Conservation (phyloP, 2,329 filamentous ascomycete species). For the Penicillium expansum region DNA sequence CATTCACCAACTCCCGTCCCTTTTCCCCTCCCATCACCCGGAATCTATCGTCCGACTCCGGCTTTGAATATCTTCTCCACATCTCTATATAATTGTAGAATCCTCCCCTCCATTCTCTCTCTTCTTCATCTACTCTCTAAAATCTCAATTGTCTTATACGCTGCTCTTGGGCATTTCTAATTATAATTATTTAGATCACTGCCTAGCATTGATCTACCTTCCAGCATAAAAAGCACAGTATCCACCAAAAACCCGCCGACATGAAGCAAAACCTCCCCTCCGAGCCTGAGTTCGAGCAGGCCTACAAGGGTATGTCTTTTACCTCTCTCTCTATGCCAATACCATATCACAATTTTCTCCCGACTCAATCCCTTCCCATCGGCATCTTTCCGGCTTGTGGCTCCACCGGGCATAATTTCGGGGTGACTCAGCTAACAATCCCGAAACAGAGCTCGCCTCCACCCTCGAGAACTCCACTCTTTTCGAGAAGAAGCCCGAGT, state of each 20-base stretch:
- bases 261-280: slow-evolving; percentile 77
- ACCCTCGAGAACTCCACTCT: slow-evolving; percentile 92
- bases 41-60: slow-evolving; percentile 35
- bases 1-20: slow-evolving; percentile 9
- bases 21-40: slow-evolving; percentile 15
- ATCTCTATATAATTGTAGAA: slow-evolving; percentile 25
- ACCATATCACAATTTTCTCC: not conserved
- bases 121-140: slow-evolving; percentile 13
- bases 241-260: slow-evolving; percentile 11
- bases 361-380: slow-evolving; percentile 10
- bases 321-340: not conserved
- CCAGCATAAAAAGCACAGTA: slow-evolving; percentile 1
- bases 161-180: slow-evolving; percentile 12
- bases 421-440: slow-evolving; percentile 15
- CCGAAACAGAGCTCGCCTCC: slow-evolving; percentile 74
- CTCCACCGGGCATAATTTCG: slow-evolving; percentile 1
- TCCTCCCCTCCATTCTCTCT: slow-evolving; percentile 15
- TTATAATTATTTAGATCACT: not conserved
- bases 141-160: slow-evolving; percentile 2
- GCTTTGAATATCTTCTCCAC: slow-evolving; percentile 17
- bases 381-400: slow-evolving; percentile 21
- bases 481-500: slow-evolving; percentile 92
- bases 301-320: slow-evolving; percentile 74
- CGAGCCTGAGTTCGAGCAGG: slow-evolving; percentile 98
- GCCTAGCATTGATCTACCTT: slow-evolving; percentile 5